Conservation (phyloP, 2,329 filamentous ascomycete species). For the Colletotrichum sansevieriae region DNA sequence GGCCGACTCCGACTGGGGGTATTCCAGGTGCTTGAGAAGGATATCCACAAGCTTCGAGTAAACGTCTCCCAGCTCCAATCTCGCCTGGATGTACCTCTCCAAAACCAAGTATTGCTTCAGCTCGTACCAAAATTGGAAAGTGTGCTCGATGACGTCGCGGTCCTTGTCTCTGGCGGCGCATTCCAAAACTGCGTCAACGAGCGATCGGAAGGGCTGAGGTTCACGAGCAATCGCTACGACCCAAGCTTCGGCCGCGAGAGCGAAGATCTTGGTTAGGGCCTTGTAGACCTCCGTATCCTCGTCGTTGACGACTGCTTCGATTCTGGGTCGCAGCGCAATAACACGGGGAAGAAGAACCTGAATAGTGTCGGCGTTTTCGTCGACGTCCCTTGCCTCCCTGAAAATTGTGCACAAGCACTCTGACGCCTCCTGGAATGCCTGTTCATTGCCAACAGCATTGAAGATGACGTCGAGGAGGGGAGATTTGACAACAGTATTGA, state of each 20-base stretch:
- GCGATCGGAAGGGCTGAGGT: slow-evolving; percentile 81
- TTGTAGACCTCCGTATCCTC: slow-evolving; percentile 91
- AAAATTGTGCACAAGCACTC: slow-evolving; percentile 95
- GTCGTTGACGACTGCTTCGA: slow-evolving; percentile 79
- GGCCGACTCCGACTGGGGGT: slow-evolving; percentile 80
- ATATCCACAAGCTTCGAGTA: slow-evolving; percentile 93
- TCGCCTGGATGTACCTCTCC: slow-evolving; percentile 87
- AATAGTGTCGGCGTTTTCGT: slow-evolving; percentile 87
- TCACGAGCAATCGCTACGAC: slow-evolving; percentile 90
- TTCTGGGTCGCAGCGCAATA: slow-evolving; percentile 80
- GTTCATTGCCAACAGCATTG: slow-evolving; percentile 79
- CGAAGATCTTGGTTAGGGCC: slow-evolving; percentile 88
- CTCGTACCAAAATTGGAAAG: slow-evolving; percentile 98
- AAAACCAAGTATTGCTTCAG: slow-evolving; percentile 95
- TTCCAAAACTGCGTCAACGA: slow-evolving; percentile 94
- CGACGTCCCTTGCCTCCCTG: slow-evolving; percentile 91
- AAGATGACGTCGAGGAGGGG: slow-evolving; percentile 86
- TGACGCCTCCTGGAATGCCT: slow-evolving; percentile 86
- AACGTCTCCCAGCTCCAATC: slow-evolving; percentile 81
- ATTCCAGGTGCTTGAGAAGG: slow-evolving; percentile 91
- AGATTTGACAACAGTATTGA: slow-evolving; percentile 85
- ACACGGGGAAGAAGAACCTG: slow-evolving; percentile 85
- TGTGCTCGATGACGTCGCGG: slow-evolving; percentile 90
- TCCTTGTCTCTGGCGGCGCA: slow-evolving; percentile 90
- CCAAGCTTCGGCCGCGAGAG: slow-evolving; percentile 95